Conservation (phyloP, 768 basidiomycete genomes). For the Tylopilus plumbeoviolaceoides region DNA sequence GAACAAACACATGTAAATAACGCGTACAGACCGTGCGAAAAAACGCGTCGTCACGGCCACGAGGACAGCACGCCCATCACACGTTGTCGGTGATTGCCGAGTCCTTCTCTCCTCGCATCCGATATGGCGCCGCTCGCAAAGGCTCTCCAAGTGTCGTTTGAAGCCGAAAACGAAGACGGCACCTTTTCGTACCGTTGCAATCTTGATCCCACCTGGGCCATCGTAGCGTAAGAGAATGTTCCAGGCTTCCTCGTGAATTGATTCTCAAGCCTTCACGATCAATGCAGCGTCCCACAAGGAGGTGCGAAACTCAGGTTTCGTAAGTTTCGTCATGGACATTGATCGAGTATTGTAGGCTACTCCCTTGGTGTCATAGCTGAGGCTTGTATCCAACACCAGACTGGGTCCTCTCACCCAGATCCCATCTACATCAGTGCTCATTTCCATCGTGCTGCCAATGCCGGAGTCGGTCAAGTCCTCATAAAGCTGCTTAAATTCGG, state of each 20-base stretch:
- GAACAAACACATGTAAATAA: constrained; percentile 27
- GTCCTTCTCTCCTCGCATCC: too few species aligned
- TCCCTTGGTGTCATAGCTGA: constrained; percentile 52
- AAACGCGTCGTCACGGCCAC: constrained; percentile 21
- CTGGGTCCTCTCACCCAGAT: constrained; percentile 44
- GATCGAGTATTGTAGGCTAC: constrained; percentile 42
- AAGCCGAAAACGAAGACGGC: constrained; percentile 19
- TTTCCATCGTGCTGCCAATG: constrained; percentile 45
- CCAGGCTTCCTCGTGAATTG: background rate
- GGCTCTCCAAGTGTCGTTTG: constrained; percentile 22
- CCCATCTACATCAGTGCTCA: constrained; percentile 60
- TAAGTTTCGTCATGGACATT: background rate
- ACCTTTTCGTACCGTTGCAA: constrained; percentile 24
- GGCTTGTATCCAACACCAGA: constrained; percentile 51
- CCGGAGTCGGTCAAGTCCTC: constrained; percentile 43
- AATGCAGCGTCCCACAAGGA: constrained; percentile 49
- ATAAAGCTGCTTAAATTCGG: constrained; percentile 48
- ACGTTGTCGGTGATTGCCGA: constrained; percentile 4
- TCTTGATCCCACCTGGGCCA: constrained; percentile 44
- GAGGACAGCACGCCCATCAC: constrained; percentile 15
- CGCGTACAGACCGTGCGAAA: constrained; percentile 28
- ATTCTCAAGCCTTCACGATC: background rate
- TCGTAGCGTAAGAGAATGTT: constrained; percentile 35
- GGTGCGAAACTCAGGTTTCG: constrained; percentile 29
- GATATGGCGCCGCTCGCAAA: constrained; percentile 18